phyloP scores from a whole-genome alignment of 108 stramenopile genomes.

The Parietichytrium sp. region DNA sequence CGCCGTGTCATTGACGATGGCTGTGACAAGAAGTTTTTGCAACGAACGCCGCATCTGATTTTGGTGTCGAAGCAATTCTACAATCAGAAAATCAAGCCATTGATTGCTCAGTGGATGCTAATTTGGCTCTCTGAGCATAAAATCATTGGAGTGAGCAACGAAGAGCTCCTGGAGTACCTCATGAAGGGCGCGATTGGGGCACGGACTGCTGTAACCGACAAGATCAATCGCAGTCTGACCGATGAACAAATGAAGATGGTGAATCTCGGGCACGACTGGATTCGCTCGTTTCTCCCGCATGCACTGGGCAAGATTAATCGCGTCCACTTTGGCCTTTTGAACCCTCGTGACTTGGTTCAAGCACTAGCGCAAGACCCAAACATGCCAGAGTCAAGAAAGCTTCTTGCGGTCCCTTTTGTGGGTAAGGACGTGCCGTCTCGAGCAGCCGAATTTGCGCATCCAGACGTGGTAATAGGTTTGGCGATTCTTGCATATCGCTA shows the following conservation, averaged over 20 bases:
- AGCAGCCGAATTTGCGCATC: constrained; percentile 53
- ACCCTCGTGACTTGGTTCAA: constrained; percentile 13
- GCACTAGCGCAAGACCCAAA: constrained; percentile 40
- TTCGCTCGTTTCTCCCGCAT: constrained; percentile 44
- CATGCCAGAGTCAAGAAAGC: constrained; percentile 36
- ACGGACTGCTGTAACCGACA: background rate
- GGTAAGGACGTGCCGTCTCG: constrained; percentile 50
- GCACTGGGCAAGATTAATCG: constrained; percentile 48
- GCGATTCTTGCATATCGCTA: constrained; percentile 48
- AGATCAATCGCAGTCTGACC: constrained; percentile 23
- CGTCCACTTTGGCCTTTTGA: constrained; percentile 50
- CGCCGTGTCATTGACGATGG: constrained; percentile 75
- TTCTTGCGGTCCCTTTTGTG: constrained; percentile 54
- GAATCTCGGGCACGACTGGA: constrained; percentile 44
- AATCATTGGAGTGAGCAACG: constrained; percentile 35
- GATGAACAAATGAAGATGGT: constrained; percentile 46
- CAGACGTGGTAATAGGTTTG: constrained; percentile 54
- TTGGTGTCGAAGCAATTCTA: constrained; percentile 83
- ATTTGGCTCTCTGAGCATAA: constrained; percentile 73
- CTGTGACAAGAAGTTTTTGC: constrained; percentile 71
- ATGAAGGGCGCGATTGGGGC: constrained; percentile 26
- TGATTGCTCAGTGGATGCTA: constrained; percentile 93
- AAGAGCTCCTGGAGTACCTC: constrained; percentile 16
- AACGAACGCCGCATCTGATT: constrained; percentile 87
- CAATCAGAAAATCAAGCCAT: constrained; percentile 75